Conservation (phyloP, 164 flowering plant species). For the Santalum album region DNA sequence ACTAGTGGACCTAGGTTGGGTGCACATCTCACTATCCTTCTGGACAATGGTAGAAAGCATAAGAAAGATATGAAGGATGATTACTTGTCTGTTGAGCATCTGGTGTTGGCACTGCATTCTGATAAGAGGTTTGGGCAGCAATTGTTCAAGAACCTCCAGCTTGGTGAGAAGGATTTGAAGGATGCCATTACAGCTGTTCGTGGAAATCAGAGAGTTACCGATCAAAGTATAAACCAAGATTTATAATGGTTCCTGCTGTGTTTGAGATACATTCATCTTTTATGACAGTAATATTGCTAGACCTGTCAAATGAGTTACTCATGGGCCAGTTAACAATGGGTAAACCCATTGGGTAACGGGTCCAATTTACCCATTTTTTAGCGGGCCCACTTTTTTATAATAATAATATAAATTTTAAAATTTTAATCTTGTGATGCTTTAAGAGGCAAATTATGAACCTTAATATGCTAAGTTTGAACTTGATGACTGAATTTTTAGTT, state of each 20-base stretch:
- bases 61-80: conserved; percentile 80
- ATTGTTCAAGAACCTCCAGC: conserved; percentile 55
- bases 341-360: too few species aligned
- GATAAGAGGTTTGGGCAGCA: conserved; percentile 88
- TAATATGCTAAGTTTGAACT: too few species aligned
- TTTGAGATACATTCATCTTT: too few species aligned
- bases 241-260: neutral
- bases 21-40: conserved; percentile 36
- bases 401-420: too few species aligned
- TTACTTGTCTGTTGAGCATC: conserved; percentile 89
- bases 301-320: too few species aligned
- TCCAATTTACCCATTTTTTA: too few species aligned
- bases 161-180: conserved; percentile 68
- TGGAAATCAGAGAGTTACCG: conserved; percentile 84
- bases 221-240: conserved; percentile 56
- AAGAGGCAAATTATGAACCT: too few species aligned
- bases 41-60: conserved; percentile 57
- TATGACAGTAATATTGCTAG: too few species aligned
- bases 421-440: too few species aligned
- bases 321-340: too few species aligned
- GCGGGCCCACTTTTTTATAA: neutral
- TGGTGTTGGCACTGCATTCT: conserved; percentile 56
- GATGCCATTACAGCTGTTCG: conserved; percentile 84
- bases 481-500: too few species aligned
- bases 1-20: conserved; percentile 77